Base-by-base conservation (phyloP, 2,329 filamentous ascomycete genomes). In the Triangularia setosa region DNA sequence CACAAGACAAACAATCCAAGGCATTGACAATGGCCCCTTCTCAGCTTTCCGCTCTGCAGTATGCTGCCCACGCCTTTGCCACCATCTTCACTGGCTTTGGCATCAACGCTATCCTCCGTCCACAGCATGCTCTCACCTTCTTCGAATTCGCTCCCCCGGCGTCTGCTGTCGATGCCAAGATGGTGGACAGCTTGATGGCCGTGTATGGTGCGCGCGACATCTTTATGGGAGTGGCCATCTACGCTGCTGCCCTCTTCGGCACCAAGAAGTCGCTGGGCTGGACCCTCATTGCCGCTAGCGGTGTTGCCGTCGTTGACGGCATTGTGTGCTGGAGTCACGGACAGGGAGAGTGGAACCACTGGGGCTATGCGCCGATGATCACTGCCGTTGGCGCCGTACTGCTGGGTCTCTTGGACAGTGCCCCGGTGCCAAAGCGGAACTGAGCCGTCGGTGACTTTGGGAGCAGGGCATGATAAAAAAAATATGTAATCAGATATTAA, bases 121-220 rank as follows among this genome's bases (percentile, higher is more conserved):
- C 77, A 0, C 67, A 68, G 1, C 63, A 68, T 12, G 77, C 75
- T 21, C 76, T 78, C 60, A 64, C 70, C 1, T 75, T 78, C 64
- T 80, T 78, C 70, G 75, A 76, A 48, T 75, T 77, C 58, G 65
- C 73, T 0, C 69, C 71, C 0, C 77, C 79, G 6, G 59, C 70
- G 2, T 66, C 72, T 3, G 66, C 72, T 3, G 56, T 72, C 2
- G 77, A 80, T 18, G 72, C 73, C 57, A 70, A 75, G 8, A 64
- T 82, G n/a, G 73, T 83, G 62, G 73, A 82, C 64, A 75, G 72
- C 59, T 66, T 84, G 8, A 76, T 83, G 73, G 69, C 75, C 3
- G 70, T 84, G 35, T 84, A 82, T 69, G 81, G 81, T 1, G 76
- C 74, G 3, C 76, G 83, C 11, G 80, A 85, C 65, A 71, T 83